Conservation (phyloP, 1,139 yeast species). For the Blastobotrys capitulatus region DNA sequence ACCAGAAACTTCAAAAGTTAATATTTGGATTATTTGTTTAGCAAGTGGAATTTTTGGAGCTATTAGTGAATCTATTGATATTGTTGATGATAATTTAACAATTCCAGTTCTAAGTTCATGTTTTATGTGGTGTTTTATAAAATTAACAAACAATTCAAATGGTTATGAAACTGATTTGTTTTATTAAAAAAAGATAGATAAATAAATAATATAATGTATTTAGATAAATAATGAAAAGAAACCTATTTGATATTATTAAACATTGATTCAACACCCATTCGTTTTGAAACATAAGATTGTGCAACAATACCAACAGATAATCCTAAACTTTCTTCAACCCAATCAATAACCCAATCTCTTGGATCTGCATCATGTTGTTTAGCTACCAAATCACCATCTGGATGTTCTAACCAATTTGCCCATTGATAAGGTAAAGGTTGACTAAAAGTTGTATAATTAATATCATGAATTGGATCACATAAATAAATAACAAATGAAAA, state of each 20-base stretch:
- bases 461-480: slow-evolving; percentile 71
- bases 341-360: slow-evolving; percentile 89
- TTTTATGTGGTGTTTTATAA: slow-evolving; percentile 38
- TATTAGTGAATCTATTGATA: slow-evolving; percentile 73
- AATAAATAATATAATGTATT: not conserved
- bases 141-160: slow-evolving; percentile 15
- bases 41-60: slow-evolving; percentile 79
- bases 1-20: slow-evolving; percentile 51
- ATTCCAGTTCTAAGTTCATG: slow-evolving; percentile 80
- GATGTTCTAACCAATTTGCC: slow-evolving; percentile 72
- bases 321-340: slow-evolving; percentile 81
- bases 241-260: slow-evolving; percentile 5
- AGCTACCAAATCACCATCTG: slow-evolving; percentile 29
- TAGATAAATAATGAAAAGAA: not conserved
- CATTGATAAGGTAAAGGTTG: slow-evolving; percentile 88
- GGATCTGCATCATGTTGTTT: slow-evolving; percentile 60
- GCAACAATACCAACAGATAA: slow-evolving; percentile 81
- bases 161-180: slow-evolving; percentile 18
- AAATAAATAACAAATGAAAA: slow-evolving; percentile 68
- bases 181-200: slow-evolving; percentile 9
- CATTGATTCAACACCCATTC: slow-evolving; percentile 61
- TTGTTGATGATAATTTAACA: slow-evolving; percentile 88
- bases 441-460: slow-evolving; percentile 68
- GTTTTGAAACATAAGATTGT: slow-evolving; percentile 80
- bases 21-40: slow-evolving; percentile 48